Evolutionary conservation across 2,329 filamentous ascomycete species (phyloP).

Genomic region (Ascochyta koolunga): DNA sequence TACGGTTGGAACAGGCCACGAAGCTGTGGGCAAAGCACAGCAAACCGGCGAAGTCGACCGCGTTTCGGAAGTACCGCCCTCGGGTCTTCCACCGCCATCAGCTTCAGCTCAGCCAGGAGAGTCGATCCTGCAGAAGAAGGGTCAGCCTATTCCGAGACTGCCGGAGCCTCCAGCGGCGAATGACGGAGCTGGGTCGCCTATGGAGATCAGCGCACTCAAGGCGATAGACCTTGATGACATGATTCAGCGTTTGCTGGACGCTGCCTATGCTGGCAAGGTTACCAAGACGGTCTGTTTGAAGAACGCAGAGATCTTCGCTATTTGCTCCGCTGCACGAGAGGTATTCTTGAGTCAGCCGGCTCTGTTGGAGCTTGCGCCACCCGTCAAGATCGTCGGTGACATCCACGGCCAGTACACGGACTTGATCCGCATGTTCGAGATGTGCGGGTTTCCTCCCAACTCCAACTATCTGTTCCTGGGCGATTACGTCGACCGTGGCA

Average conservation of each 20-base stretch:
- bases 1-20: conserved; percentile 73
- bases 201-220: conserved; percentile 90
- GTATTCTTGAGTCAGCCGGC: conserved; percentile 91
- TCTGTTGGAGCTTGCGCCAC: conserved; percentile 86
- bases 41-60: conserved; percentile 89
- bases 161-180: conserved; percentile 56
- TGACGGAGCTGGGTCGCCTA: conserved; percentile 61
- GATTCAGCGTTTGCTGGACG: conserved; percentile 91
- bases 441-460: conserved; percentile 93
- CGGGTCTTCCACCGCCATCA: conserved; percentile 62
- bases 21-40: conserved; percentile 80
- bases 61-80: conserved; percentile 88
- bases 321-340: conserved; percentile 88
- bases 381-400: conserved; percentile 97
- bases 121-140: conserved; percentile 86
- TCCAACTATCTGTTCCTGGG: conserved; percentile 94
- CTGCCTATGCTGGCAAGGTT: conserved; percentile 93
- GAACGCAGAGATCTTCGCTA: conserved; percentile 94
- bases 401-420: conserved; percentile 97
- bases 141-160: conserved; percentile 70
- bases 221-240: conserved; percentile 95
- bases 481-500: conserved; percentile 95
- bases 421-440: conserved; percentile 95
- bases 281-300: conserved; percentile 97
- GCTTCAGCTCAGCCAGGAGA: conserved; percentile 75